phyloP scores from a whole-genome alignment of 1,139 yeast genomes.

The Saccharomyces hybrid region DNA sequence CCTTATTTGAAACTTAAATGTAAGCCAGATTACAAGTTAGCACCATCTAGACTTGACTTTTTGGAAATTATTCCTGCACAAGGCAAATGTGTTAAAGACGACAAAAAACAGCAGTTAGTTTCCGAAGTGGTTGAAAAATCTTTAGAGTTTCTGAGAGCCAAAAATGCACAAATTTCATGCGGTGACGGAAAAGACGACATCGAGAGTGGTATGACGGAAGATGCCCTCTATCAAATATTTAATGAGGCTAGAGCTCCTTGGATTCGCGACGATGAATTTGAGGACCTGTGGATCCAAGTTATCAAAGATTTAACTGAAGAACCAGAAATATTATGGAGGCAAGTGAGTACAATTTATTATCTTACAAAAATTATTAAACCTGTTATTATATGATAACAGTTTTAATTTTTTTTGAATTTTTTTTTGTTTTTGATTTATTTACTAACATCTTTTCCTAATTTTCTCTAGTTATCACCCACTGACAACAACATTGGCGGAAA shows the following conservation, averaged over 20 bases:
- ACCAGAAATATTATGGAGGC: conserved; percentile 82
- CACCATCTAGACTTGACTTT: conserved; percentile 49
- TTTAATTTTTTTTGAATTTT: neutral
- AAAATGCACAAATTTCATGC: conserved; percentile 59
- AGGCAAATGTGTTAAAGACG: conserved; percentile 68
- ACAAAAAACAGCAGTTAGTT: conserved; percentile 61
- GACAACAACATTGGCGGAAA: conserved; percentile 24
- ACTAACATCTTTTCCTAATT: conserved; percentile 22
- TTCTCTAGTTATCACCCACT: conserved; percentile 28
- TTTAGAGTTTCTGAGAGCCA: conserved; percentile 55
- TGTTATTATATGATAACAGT: neutral
- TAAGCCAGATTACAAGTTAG: conserved; percentile 56
- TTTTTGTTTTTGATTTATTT: conserved; percentile 4
- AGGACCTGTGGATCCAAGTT: conserved; percentile 71
- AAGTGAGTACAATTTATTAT: conserved; percentile 39
- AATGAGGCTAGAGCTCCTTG: conserved; percentile 46
- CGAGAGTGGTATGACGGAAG: conserved; percentile 43
- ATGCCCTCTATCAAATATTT: conserved; percentile 51
- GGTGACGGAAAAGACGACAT: conserved; percentile 39
- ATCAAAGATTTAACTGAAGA: conserved; percentile 57
- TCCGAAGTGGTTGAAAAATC: conserved; percentile 63
- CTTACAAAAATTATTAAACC: conserved; percentile 6
- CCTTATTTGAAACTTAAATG: conserved; percentile 55
- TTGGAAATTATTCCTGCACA: conserved; percentile 53
- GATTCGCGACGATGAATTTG: conserved; percentile 66